Evolutionary conservation across 2,329 filamentous ascomycete genomes (phyloP), one percentile per base, ranked within the genome.

Genomic region (Coniochaeta sp.): DNA sequence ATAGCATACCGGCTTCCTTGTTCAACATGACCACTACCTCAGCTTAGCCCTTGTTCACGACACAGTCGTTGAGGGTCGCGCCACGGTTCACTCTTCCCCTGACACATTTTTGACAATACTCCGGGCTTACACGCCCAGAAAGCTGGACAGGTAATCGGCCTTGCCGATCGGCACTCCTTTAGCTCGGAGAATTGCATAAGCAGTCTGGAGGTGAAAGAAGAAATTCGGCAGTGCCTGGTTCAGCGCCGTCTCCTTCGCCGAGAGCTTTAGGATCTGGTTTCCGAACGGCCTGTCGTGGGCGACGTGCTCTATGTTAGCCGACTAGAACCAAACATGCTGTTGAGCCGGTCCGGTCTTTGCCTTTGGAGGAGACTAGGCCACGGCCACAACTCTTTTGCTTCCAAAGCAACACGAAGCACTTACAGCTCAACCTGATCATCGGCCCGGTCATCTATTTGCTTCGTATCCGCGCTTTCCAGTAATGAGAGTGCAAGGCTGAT

Each of bases 151-250:
- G 64, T 76, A 87, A 66, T 87, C 82, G 36, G 66, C 55, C 71
- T 86, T 86, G 1, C 82, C 83, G 16, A 88, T n/a, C 0, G 77
- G 77, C 28, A 87, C 81, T 0, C 84, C 84, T 69, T 81, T 76
- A 55, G 75, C 75, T 50, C 85, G 73, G 66, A 88, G 67, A 58
- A 88, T 80, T 1, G 71, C 75, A 69, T 88, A 88, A 11, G 82
- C 79, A 16, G 77, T 82, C 12, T 74, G 76, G 12, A 81, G 61
- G 64, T 88, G 85, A 64, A 88, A 88, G 70, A 78, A 86, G 64
- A 86, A 79, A 66, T 87, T 86, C 3, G 84, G 82, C 26, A 85
- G 67, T 2, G 59, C 62, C 19, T 66, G 60, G 34, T 62, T 61
- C n/a, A 67, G 55, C 6, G 43, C 59, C 0, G 61, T 60, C 6